Base-by-base conservation (phyloP, 179 eudicot genomes). In the Sideroxylon spinosum region DNA sequence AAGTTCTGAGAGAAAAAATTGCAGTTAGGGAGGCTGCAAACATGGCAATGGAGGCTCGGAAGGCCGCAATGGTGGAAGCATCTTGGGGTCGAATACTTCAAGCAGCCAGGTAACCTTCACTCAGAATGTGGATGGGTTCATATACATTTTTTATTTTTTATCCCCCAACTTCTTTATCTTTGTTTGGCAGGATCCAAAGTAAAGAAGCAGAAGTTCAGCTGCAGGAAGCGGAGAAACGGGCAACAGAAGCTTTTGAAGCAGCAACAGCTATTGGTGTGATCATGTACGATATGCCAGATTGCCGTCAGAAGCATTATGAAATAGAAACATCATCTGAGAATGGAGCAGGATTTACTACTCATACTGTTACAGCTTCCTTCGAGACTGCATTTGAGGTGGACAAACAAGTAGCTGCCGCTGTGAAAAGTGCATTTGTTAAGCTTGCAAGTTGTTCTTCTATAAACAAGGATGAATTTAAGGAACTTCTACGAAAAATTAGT, bases 61-160 rank as follows among this genome's bases (percentile, higher is more conserved):
- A 90, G 81, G 95, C 97, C 81, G 97, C 97, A 26, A 88, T 95
- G 98, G 95, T 91, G 74, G 98, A 95, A 88, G 97, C 97, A 57
- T 93, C 98, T 52, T 95, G 98, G 98, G 93, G 98, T 67, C 86
- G 95, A 26, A 93, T 95, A 81, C 97, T 95, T 82, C 81, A 78
- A 74, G 97, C 98, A 23, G 94, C 98, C 26, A 84, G 98, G 98
- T 93, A 77, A 52, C 56, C 56, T 48, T 67, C 10, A 14, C 52
- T 68, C 66, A 57, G 32, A 68, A 2, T 25, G 13, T 25, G 13
- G 6, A 55, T 52, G 14, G 17, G 53, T 12, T 9, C 53, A 16
- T 9, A 46, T 49, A 64, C 26, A 17, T 13, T 13, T 66, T 66
- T 20, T 14, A 17, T 25, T 23, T 19, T 12, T 68, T 7, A 53